Evolutionary conservation across 2,329 filamentous ascomycete genomes (phyloP).

Genomic region (Diaporthe sp.): DNA sequence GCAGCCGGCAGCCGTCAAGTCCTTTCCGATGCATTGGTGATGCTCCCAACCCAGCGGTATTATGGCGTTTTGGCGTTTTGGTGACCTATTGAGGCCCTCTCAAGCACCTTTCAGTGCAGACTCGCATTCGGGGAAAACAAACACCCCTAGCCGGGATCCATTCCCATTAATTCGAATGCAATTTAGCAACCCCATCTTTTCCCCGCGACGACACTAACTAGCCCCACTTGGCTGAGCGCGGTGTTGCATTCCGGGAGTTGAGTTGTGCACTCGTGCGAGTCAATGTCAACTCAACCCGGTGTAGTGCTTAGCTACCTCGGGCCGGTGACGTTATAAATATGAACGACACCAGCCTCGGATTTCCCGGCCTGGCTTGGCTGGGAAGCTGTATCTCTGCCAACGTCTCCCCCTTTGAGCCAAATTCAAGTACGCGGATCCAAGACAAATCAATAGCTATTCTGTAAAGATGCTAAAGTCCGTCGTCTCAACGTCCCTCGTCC

Average conservation of each 20-base stretch:
- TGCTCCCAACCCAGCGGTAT: background rate
- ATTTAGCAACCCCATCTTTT: slow-evolving; percentile 21
- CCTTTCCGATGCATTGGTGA: background rate
- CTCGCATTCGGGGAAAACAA: background rate
- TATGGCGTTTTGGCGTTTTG: background rate
- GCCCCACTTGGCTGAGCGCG: slow-evolving; percentile 12
- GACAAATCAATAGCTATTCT: background rate
- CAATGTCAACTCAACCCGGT: background rate
- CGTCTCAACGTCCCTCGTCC: background rate
- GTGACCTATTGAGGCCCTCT: background rate
- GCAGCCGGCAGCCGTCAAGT: background rate
- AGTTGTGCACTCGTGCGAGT: background rate
- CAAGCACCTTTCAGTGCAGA: no score
- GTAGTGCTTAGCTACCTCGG: background rate
- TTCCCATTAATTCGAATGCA: slow-evolving; percentile 16
- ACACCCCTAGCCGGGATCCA: slow-evolving; percentile 11
- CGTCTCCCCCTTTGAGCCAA: background rate
- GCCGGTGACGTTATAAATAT: background rate
- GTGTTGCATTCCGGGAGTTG: slow-evolving; percentile 18
- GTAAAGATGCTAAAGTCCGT: slow-evolving; percentile 4
- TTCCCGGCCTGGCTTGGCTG: background rate
- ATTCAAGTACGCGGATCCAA: background rate
- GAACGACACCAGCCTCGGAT: background rate
- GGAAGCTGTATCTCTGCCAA: background rate
- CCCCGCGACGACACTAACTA: slow-evolving; percentile 6